phyloP scores from a whole-genome alignment of 495 filamentous ascomycete genomes.

The Echria macrotheca region DNA sequence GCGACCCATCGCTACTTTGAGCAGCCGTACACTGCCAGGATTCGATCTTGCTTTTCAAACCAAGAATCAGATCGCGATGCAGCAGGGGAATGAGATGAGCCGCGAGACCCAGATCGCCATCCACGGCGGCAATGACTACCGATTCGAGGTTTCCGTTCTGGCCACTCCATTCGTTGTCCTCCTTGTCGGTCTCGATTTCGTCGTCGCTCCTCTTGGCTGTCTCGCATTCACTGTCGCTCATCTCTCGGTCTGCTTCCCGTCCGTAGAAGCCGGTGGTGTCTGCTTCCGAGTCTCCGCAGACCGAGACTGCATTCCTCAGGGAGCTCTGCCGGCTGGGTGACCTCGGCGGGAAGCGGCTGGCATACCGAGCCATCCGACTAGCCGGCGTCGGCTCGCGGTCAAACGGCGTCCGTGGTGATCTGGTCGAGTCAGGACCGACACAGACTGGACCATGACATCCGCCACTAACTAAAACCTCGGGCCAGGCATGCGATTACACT shows the following conservation, averaged over 20 bases:
- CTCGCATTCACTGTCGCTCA: slow-evolving; percentile 16
- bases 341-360: slow-evolving; percentile 4
- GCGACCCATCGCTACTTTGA: slow-evolving; percentile 9
- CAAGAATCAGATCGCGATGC: slow-evolving; percentile 17
- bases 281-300: slow-evolving; percentile 3
- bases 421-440: too few species aligned
- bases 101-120: slow-evolving; percentile 18
- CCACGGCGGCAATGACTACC: slow-evolving; percentile 19
- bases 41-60: slow-evolving; percentile 20
- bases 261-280: not conserved
- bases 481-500: too few species aligned
- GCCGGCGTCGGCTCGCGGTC: slow-evolving; percentile 12
- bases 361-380: slow-evolving; percentile 5
- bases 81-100: slow-evolving; percentile 20
- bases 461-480: too few species aligned
- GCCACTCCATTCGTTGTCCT: slow-evolving; percentile 25
- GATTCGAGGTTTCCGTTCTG: slow-evolving; percentile 22
- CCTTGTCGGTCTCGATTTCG: slow-evolving; percentile 12
- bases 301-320: slow-evolving; percentile 14
- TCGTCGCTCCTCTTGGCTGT: slow-evolving; percentile 6
- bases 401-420: slow-evolving; percentile 4
- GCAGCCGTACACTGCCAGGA: slow-evolving; percentile 19
- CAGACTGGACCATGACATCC: too few species aligned
- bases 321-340: slow-evolving; percentile 16
- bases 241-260: slow-evolving; percentile 12